Evolutionary conservation across 768 basidiomycete genomes (phyloP).

Genomic region (Trametes coccinea): DNA sequence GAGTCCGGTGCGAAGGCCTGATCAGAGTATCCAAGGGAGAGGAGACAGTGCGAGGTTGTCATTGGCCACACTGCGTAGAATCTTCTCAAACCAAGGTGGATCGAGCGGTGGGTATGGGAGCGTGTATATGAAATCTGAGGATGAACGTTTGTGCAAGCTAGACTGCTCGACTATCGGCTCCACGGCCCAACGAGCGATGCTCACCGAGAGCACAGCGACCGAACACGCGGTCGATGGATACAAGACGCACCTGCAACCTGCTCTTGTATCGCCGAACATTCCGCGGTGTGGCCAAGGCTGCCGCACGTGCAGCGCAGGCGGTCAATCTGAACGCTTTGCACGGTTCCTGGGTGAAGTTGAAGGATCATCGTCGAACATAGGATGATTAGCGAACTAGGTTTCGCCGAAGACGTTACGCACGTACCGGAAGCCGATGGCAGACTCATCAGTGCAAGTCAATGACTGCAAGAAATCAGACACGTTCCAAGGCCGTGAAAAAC

Average conservation of each 20-base stretch:
- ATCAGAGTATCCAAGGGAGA: neutral
- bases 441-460: too few species aligned
- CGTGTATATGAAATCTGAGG: neutral
- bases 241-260: neutral
- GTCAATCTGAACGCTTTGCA: too few species aligned
- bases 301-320: too few species aligned
- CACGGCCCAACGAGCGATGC: slow-evolving; percentile 7
- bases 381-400: too few species aligned
- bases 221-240: neutral
- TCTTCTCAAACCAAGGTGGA: neutral
- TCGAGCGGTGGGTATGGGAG: neutral
- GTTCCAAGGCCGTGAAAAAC: too few species aligned
- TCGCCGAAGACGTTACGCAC: too few species aligned
- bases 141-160: neutral
- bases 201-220: neutral
- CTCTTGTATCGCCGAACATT: too few species aligned
- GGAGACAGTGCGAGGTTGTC: neutral
- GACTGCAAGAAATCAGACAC: too few species aligned
- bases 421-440: too few species aligned
- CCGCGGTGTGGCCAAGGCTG: too few species aligned
- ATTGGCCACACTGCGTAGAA: neutral
- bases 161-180: neutral
- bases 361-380: too few species aligned
- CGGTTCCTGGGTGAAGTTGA: too few species aligned
- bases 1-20: neutral